These are phyloP conservation scores for Naegleria fowleri DNA, from an alignment of 208 protist species.

Conservation along the genomic window DNA sequence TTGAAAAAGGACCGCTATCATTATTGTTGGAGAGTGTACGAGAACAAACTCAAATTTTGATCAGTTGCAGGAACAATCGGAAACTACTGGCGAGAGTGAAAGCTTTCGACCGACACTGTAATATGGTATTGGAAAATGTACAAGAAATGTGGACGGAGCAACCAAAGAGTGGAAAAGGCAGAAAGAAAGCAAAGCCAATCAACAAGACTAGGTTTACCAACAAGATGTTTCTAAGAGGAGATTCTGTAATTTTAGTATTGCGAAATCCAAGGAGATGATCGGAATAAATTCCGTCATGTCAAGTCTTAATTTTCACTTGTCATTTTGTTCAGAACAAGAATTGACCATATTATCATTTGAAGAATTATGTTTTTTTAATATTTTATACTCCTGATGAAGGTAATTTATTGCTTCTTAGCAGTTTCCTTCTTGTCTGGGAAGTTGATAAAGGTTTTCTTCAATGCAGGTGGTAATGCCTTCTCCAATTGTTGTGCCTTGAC, in stretches of 20 bases:
- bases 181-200: constrained; percentile 69
- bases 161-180: constrained; percentile 68
- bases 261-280: constrained; percentile 66
- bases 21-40: constrained; percentile 72
- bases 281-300: not conserved
- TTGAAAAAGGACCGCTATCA: constrained; percentile 69
- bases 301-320: not conserved
- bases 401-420: constrained; percentile 16
- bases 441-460: not conserved
- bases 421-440: constrained; percentile 1
- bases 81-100: constrained; percentile 95
- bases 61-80: constrained; percentile 98
- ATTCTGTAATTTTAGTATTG: constrained; percentile 97
- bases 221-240: constrained; percentile 98
- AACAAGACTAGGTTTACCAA: constrained; percentile 82
- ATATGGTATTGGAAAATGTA: constrained; percentile 98
- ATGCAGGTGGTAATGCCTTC: not conserved
- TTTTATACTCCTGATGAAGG: not conserved
- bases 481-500: not conserved
- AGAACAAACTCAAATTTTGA: constrained; percentile 84
- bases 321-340: not conserved
- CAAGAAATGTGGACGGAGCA: constrained; percentile 92
- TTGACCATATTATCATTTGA: not conserved
- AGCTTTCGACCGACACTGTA: constrained; percentile 99
- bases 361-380: not conserved